phyloP scores from a whole-genome alignment of 768 basidiomycete species.

The Boletus vinaceobasis region DNA sequence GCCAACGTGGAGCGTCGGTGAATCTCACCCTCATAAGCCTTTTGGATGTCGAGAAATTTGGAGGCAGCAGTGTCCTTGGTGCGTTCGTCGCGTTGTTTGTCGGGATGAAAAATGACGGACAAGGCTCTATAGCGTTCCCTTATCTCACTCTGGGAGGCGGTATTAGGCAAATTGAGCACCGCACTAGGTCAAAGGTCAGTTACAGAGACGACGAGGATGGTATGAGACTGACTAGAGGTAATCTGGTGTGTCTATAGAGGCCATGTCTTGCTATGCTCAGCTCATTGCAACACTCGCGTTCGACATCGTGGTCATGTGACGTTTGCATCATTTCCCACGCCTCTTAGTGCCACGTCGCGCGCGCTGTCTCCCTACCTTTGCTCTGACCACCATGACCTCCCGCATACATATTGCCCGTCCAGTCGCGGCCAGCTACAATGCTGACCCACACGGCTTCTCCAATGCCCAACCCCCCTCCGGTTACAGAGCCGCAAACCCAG shows the following conservation, averaged over 20 bases:
- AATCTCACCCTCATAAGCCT: slow-evolving; percentile 71
- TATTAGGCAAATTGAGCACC: slow-evolving; percentile 65
- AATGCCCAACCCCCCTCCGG: slow-evolving; percentile 68
- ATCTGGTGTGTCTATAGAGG: slow-evolving; percentile 9
- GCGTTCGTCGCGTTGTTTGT: slow-evolving; percentile 65
- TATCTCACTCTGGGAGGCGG: slow-evolving; percentile 66
- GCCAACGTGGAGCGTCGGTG: background rate
- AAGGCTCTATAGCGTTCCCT: slow-evolving; percentile 68
- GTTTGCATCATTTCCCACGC: slow-evolving; percentile 20
- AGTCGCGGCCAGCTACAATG: slow-evolving; percentile 51
- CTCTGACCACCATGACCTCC: slow-evolving; percentile 55
- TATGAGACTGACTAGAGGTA: slow-evolving; percentile 30
- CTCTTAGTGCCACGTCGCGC: slow-evolving; percentile 23
- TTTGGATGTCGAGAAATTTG: slow-evolving; percentile 73
- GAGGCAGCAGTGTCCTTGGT: slow-evolving; percentile 57
- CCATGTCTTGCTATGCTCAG: background rate
- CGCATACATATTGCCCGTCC: slow-evolving; percentile 83
- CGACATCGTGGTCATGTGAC: slow-evolving; percentile 22
- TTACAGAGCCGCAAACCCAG: slow-evolving; percentile 76
- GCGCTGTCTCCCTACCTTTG: background rate
- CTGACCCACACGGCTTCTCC: slow-evolving; percentile 78
- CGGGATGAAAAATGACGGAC: slow-evolving; percentile 81
- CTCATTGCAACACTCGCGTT: background rate
- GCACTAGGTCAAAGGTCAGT: slow-evolving; percentile 33
- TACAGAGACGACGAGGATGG: background rate